phyloP scores from a whole-genome alignment of 129 eudicot genomes.

The Artemisia tridentata region DNA sequence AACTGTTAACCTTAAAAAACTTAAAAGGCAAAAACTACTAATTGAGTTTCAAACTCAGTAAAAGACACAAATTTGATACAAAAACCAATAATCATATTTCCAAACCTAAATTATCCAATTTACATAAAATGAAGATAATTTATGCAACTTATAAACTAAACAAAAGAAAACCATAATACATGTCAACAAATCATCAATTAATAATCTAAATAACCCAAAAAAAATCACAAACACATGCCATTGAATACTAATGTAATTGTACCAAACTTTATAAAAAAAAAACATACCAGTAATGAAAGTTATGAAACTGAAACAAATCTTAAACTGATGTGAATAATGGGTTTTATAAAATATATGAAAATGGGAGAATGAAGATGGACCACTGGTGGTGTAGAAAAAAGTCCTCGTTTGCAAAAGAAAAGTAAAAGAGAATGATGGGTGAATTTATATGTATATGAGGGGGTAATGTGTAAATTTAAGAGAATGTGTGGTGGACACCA shows the following conservation, averaged over 20 bases:
- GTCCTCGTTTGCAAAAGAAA: conserved; percentile 16
- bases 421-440: neutral
- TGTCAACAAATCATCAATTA: conserved; percentile 2
- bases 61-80: neutral
- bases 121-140: no score
- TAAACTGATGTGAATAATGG: conserved; percentile 6
- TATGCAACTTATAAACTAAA: conserved; percentile 3
- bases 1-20: neutral
- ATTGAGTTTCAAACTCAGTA: conserved; percentile 16
- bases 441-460: conserved; percentile 18
- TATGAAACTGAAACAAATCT: conserved; percentile 3
- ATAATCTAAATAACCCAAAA: conserved; percentile 15
- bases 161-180: neutral
- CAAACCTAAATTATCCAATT: no score
- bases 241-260: neutral
- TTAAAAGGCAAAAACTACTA: neutral
- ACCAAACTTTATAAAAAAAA: neutral
- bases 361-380: conserved; percentile 29
- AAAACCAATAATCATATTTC: no score
- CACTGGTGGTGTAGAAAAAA: conserved; percentile 25
- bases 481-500: conserved; percentile 32
- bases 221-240: neutral
- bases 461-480: conserved; percentile 29
- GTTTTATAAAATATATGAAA: neutral
- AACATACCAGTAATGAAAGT: conserved; percentile 14